A percentile compares a stretch with the other conserved stretches of the same genome.
Conservation (phyloP, 257 asterid species). For the Capsicum baccatum region DNA sequence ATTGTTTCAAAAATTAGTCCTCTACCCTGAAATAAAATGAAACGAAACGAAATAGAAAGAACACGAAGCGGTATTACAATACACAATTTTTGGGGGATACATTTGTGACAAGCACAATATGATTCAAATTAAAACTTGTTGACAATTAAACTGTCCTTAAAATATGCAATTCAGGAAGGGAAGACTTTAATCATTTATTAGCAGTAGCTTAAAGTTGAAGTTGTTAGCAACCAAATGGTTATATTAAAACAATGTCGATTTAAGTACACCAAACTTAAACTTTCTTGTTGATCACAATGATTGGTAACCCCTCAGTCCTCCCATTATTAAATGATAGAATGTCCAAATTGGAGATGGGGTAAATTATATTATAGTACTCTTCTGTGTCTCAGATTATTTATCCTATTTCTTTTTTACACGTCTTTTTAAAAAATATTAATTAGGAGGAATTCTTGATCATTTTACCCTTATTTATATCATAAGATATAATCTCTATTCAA, state of each 20-base stretch:
- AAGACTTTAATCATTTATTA: background rate
- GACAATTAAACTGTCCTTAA: background rate
- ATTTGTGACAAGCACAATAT: background rate
- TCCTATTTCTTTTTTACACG: too few species aligned
- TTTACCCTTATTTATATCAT: too few species aligned
- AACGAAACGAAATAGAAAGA: too few species aligned
- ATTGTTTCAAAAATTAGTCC: too few species aligned
- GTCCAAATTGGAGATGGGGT: constrained; percentile 14
- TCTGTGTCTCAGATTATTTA: too few species aligned
- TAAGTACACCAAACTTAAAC: background rate
- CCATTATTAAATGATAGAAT: constrained; percentile 27
- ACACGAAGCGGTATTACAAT: too few species aligned
- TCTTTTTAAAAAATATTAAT: too few species aligned
- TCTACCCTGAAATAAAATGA: too few species aligned
- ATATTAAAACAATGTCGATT: background rate
- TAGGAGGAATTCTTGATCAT: too few species aligned
- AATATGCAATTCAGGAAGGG: background rate
- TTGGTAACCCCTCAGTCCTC: constrained; percentile 16
- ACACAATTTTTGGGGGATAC: background rate
- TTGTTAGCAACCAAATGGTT: background rate
- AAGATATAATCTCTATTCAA: too few species aligned
- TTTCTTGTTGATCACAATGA: constrained; percentile 33
- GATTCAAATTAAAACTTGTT: background rate
- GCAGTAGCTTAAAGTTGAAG: constrained; percentile 24
- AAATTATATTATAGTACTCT: background rate